Percentiles rank a stretch among this genome's conserved stretches.
phyloP scores from a whole-genome alignment of 1,284 basidiomycete genomes.

The Leucoagaricus sp. region DNA sequence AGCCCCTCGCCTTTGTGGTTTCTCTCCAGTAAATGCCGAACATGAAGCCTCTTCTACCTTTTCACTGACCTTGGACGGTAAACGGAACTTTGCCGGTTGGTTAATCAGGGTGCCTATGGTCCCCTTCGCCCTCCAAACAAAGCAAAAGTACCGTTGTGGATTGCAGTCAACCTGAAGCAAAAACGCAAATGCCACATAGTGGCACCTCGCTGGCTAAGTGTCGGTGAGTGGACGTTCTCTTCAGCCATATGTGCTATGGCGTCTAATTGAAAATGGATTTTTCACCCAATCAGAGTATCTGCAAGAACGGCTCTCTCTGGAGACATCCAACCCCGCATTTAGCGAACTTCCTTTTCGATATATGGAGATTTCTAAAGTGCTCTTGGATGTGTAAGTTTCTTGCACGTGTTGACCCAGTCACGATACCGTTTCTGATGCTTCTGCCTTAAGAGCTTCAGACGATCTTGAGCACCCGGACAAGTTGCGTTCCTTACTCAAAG shows the following conservation, averaged over 20 bases:
- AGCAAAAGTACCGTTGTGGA: constrained; percentile 88
- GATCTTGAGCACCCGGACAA: constrained; percentile 84
- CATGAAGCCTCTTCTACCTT: background rate
- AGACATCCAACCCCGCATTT: constrained; percentile 74
- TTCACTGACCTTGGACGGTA: background rate
- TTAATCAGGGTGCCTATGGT: constrained; percentile 81
- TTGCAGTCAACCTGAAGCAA: constrained; percentile 89
- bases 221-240: constrained; percentile 57
- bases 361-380: constrained; percentile 84
- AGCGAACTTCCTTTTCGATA: constrained; percentile 84
- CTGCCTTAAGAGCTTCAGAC: constrained; percentile 74
- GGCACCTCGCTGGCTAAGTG: constrained; percentile 85
- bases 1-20: constrained; percentile 16
- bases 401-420: background rate
- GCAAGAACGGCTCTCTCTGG: constrained; percentile 68
- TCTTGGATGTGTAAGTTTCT: constrained; percentile 80
- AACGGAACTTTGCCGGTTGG: background rate
- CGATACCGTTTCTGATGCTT: background rate
- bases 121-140: constrained; percentile 89
- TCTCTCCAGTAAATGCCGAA: constrained; percentile 3
- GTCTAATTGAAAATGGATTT: too few relatives aligned
- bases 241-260: too few relatives aligned
- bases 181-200: constrained; percentile 95
- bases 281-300: constrained; percentile 80
- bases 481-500: constrained; percentile 85